Evolutionary conservation across 2,329 filamentous ascomycete species (phyloP).

Genomic region (Biscogniauxia sp.): DNA sequence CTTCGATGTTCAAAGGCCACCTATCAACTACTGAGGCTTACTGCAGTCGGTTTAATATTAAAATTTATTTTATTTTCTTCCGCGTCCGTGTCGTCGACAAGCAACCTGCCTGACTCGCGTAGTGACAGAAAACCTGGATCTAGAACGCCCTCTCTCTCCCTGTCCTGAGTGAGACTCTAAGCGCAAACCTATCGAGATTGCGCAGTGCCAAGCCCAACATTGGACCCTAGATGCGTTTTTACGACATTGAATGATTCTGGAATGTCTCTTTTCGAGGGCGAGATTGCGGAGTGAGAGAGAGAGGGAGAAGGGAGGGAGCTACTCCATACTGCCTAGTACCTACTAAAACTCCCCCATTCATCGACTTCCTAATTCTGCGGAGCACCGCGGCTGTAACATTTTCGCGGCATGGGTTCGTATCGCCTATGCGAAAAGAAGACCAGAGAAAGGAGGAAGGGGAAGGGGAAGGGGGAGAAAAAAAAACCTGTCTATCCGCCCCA

Average conservation of each 20-base stretch:
- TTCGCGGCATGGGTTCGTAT: background rate
- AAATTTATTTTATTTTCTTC: no score
- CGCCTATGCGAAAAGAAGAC: background rate
- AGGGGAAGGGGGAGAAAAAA: background rate
- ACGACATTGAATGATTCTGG: constrained; percentile 7
- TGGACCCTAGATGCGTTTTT: constrained; percentile 23
- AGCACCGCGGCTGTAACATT: background rate
- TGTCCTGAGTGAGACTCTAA: background rate
- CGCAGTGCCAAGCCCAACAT: constrained; percentile 20
- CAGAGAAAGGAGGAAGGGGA: no score
- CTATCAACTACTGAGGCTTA: no score
- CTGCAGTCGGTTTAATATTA: no score
- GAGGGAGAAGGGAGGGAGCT: constrained; percentile 1
- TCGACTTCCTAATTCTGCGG: background rate
- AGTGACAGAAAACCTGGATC: background rate
- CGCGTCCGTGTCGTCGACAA: no score
- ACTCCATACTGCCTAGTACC: background rate
- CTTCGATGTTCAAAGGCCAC: no score
- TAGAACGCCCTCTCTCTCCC: background rate
- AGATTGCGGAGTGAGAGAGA: constrained; percentile 4
- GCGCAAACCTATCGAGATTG: constrained; percentile 1
- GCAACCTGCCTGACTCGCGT: background rate
- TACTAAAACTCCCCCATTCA: background rate
- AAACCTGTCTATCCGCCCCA: background rate
- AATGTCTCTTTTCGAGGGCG: constrained; percentile 16